Base-by-base conservation (phyloP, 2,329 filamentous ascomycete species). In the Fusarium drepaniforme region DNA sequence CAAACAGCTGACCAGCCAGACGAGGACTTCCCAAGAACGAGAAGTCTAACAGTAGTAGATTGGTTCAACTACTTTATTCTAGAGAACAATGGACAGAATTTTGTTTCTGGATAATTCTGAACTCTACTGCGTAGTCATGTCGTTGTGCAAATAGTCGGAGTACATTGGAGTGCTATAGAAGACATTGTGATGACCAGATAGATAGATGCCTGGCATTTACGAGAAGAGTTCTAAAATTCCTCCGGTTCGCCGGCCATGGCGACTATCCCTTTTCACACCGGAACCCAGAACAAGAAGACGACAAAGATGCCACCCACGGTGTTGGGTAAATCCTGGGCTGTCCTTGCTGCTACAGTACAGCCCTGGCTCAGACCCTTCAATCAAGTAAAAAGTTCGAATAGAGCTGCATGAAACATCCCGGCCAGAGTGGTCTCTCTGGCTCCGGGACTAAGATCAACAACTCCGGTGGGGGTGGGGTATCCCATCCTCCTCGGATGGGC, bases 101-200 rank as follows among this genome's bases (percentile, higher is more conserved):
- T 42, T 5, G 38, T n/a, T n/a, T 12, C 38, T n/a, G 5, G 5
- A n/a, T 42, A 3, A 42, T 12, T 12, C 11, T 42, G 38, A 42
- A 42, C 8, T 18, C 11, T n/a, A 6, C 18, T 42, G 11, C 2
- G 38, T 11, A 5, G 38, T 42, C 3, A 42, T 42, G 8, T 1
- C 5, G 8, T 12, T 42, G 40, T 42, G 40, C 5, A 11, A 12
- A 4, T 11, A 13, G 40, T 13, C 0, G 5, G 40, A 21, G n/a
- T 5, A 42, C 11, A 42, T 42, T 42, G 5, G 21, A n/a, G n/a
- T 13, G n/a, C 5, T 7, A 42, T 4, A 13, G n/a, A 42, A 42
- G 3, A 3, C 1, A 21, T 21, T 13, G 11, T 4, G 9, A 5
- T 1, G 15, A 21, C 2, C 3, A 13, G 5, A 1, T 30, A 30